These are phyloP conservation scores for Neohortaea acidophila DNA, from an alignment of 495 filamentous ascomycete species.

Conservation along the genomic window DNA sequence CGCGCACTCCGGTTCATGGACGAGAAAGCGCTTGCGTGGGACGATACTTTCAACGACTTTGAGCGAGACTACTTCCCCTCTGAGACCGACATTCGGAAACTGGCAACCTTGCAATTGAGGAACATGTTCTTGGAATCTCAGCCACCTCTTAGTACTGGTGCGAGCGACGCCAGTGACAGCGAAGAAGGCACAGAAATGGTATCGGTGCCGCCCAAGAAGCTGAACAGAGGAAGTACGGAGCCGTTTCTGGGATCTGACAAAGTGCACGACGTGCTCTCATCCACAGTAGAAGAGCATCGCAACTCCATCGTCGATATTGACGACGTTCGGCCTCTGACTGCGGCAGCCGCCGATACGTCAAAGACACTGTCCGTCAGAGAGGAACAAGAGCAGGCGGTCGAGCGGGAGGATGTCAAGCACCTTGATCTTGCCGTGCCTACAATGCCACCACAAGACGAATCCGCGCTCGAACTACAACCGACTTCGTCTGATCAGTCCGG, in stretches of 20 bases:
- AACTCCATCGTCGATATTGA: background rate
- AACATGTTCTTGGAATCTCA: slow-evolving; percentile 74
- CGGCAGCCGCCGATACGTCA: background rate
- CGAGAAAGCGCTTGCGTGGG: slow-evolving; percentile 89
- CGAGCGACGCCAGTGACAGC: slow-evolving; percentile 12
- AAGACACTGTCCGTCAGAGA: slow-evolving; percentile 22
- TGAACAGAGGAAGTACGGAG: background rate
- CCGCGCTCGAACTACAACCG: background rate
- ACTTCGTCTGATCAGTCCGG: background rate
- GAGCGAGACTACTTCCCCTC: slow-evolving; percentile 90
- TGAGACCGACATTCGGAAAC: slow-evolving; percentile 86
- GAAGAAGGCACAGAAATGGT: slow-evolving; percentile 11
- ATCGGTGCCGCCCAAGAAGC: background rate
- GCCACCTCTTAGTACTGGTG: slow-evolving; percentile 9
- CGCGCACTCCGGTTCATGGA: slow-evolving; percentile 73
- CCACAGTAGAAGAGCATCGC: slow-evolving; percentile 53
- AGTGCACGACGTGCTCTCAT: slow-evolving; percentile 50
- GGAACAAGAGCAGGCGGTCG: slow-evolving; percentile 21
- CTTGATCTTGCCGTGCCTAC: slow-evolving; percentile 54
- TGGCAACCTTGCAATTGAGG: slow-evolving; percentile 82
- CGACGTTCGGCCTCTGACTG: background rate
- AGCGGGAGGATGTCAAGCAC: slow-evolving; percentile 44
- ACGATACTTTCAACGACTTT: slow-evolving; percentile 72
- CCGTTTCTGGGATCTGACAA: slow-evolving; percentile 23
- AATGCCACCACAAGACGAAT: slow-evolving; percentile 12